Evolutionary conservation across 345 rosid genomes (phyloP).

Genomic region (Syzygium jambos): DNA sequence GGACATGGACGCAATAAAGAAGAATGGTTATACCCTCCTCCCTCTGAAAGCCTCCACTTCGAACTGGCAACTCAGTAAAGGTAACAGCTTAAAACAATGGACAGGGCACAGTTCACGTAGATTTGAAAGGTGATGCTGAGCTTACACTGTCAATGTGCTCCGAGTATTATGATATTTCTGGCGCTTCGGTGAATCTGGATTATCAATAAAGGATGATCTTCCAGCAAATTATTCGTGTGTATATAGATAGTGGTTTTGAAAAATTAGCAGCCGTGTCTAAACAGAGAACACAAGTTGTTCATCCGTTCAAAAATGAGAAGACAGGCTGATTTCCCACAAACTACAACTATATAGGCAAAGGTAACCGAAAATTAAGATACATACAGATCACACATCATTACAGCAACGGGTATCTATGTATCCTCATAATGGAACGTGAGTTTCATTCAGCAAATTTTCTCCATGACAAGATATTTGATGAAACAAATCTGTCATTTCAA

Average conservation of each 20-base stretch:
- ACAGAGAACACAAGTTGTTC: not conserved
- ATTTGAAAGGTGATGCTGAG: slow-evolving; percentile 76
- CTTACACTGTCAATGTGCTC: slow-evolving; percentile 58
- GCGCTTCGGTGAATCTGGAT: slow-evolving; percentile 17
- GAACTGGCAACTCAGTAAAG: slow-evolving; percentile 44
- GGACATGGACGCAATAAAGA: slow-evolving; percentile 21
- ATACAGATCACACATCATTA: not conserved
- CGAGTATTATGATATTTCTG: slow-evolving; percentile 36
- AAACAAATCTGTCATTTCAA: not conserved
- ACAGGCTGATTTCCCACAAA: not conserved
- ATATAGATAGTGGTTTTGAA: not conserved
- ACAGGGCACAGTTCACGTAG: slow-evolving; percentile 29
- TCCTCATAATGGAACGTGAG: not conserved
- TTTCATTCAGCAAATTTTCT: not conserved
- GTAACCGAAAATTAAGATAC: not conserved
- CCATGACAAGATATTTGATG: not conserved
- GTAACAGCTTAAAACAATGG: not conserved
- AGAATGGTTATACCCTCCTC: slow-evolving; percentile 15
- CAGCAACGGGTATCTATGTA: not conserved
- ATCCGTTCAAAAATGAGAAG: not conserved
- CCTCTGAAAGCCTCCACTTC: slow-evolving; percentile 57
- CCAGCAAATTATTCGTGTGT: slow-evolving; percentile 29
- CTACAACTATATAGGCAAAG: not conserved
- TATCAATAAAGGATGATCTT: slow-evolving; percentile 16
- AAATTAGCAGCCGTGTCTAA: not conserved